Evolutionary conservation across 2,329 filamentous ascomycete species (phyloP), one percentile per base, ranked within the genome.

Genomic region (Apiospora kogelbergensis): DNA sequence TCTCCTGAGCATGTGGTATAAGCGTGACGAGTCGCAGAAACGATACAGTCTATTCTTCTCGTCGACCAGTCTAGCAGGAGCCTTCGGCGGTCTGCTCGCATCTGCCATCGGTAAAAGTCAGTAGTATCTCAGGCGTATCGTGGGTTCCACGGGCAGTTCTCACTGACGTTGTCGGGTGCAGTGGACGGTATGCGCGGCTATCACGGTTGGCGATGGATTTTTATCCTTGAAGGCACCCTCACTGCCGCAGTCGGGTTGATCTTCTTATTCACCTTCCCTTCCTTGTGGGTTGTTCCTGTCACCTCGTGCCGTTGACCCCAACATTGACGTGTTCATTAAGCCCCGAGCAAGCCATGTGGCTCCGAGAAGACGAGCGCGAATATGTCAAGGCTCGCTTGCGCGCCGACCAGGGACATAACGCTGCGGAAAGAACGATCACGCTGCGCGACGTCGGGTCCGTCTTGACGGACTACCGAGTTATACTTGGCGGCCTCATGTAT

Each of bases 31-130:
- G 81, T 94, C 95, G 2, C 95, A 98, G 81, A 93, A 94, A 76
- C 90, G 96, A 40, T 98, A 95, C 81, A 93, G 91, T 20, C 95
- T 98, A 84, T 98, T 98, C 85, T 98, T 98, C 84, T 90, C 88
- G 76, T 93, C 87, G 37, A 95, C 93, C 0, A 92, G 91, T 0
- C 83, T 95, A 3, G 93, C 93, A 1, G 93, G 93, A 41, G 93
- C 94, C 0, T 98, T 97, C 75, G 94, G 93, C 57, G 94, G 94
- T 2, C 86, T 98, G 1, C 85, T 98, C 5, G 95, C 95, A 0
- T 91, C 90, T 1, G 95, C 91, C 0, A 97, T 98, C 71, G 93
- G 93, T n/a, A 93, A 96, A 76, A 60, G 53, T 60, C 53, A 60
- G 53, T 60, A 60, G 53, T 15, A 95, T 79, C 30, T 60, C 20